phyloP scores from a whole-genome alignment of 2,329 filamentous ascomycete species.

The Domatiomyces globalis region DNA sequence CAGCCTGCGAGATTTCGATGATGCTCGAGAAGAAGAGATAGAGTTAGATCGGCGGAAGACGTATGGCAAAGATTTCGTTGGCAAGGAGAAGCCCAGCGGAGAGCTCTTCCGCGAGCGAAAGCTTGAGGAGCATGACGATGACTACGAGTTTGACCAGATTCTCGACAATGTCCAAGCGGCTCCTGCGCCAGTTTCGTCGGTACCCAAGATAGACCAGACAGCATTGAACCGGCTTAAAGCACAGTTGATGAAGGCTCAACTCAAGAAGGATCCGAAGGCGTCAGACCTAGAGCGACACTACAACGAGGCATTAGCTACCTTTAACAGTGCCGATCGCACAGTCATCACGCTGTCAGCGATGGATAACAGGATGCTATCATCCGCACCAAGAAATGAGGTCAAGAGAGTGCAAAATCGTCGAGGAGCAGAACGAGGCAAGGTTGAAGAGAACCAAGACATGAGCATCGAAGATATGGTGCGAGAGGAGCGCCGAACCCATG shows the following conservation, averaged over 20 bases:
- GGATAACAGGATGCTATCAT: slow-evolving; percentile 79
- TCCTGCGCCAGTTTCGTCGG: slow-evolving; percentile 12
- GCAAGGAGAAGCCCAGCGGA: slow-evolving; percentile 74
- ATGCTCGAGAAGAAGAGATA: slow-evolving; percentile 82
- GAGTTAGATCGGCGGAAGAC: slow-evolving; percentile 70
- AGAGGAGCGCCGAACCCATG: slow-evolving; percentile 75
- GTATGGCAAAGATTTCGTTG: slow-evolving; percentile 73
- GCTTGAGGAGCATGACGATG: slow-evolving; percentile 33
- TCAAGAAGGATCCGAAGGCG: slow-evolving; percentile 62
- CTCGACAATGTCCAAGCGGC: slow-evolving; percentile 22
- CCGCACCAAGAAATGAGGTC: slow-evolving; percentile 58
- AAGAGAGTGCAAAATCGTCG: slow-evolving; percentile 65
- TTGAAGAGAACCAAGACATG: slow-evolving; percentile 92
- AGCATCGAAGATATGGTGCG: slow-evolving; percentile 91
- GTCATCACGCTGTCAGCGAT: slow-evolving; percentile 73
- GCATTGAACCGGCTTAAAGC: slow-evolving; percentile 79
- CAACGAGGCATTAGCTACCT: slow-evolving; percentile 55
- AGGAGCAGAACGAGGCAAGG: slow-evolving; percentile 67
- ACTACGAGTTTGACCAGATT: slow-evolving; percentile 24
- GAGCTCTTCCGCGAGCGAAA: slow-evolving; percentile 70
- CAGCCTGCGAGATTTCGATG: slow-evolving; percentile 69
- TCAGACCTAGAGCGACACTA: slow-evolving; percentile 71
- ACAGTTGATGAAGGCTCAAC: slow-evolving; percentile 88
- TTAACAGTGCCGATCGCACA: slow-evolving; percentile 46
- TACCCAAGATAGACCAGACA: slow-evolving; percentile 38